Evolutionary conservation across 257 asterid species (phyloP), one percentile per base, ranked within the genome.

Genomic region (Plantago ovata): DNA sequence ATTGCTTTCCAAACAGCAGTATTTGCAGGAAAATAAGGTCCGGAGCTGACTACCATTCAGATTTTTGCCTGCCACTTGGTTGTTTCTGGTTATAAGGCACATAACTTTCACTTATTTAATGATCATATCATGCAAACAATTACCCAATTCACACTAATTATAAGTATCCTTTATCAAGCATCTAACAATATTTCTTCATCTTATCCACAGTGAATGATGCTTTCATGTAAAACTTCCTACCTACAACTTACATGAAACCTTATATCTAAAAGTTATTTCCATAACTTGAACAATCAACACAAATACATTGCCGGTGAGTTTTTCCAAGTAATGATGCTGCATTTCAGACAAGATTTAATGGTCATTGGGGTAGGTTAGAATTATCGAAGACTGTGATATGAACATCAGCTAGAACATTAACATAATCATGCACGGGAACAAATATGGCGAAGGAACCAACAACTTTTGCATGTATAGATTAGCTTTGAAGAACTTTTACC

Each of bases 401-500:
- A 57, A 21, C 33, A 65, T 44, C 51, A 24, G 16, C 51, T 55
- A 15, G 56, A 48, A 18, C 24, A 53, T n/a, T 58, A 53, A 19
- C 32, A 33, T 22, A 58, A 24, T 20, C 43, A 64, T 39, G 32
- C 48, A 49, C 53, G 16, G 12, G 40, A 15, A 28, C 43, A 24
- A 32, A 19, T 38, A 13, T 23, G 47, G 51, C 36, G 7, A 19
- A 13, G 7, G 18, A 13, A 13, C 11, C 3, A 9, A 28, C 1
- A 19, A 61, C 39, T 51, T 51, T 4, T 7, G 9, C 38, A 20
- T 8, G 40, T n/a, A 58, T 58, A 23, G n/a, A 19, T 15, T 55
- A 70, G 7, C 36, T 28, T 28, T 15, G 23, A 6, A 50, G n/a
- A 50, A 12, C 1, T 9, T 16, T 7, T 76, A 90, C 94, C 97